These are phyloP conservation scores for Talaromyces islandicus DNA, from an alignment of 2,329 filamentous ascomycete genomes.

Conservation along the genomic window DNA sequence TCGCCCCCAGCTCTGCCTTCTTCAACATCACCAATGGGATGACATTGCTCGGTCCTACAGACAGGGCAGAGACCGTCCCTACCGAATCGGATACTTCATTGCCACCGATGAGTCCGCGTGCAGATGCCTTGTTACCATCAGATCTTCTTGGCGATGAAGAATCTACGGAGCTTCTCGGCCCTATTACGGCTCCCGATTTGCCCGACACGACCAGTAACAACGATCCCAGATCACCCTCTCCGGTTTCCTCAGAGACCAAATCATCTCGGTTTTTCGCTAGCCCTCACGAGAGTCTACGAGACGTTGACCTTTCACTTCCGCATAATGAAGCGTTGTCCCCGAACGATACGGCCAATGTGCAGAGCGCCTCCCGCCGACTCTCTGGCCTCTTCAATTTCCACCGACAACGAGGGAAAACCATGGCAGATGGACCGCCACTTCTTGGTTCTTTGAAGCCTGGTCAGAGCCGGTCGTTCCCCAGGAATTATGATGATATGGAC, in stretches of 20 bases:
- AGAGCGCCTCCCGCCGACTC: constrained; percentile 48
- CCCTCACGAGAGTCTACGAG: constrained; percentile 36
- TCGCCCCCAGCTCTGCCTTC: constrained; percentile 43
- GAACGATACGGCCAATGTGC: constrained; percentile 32
- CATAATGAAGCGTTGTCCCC: constrained; percentile 5
- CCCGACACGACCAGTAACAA: constrained; percentile 19
- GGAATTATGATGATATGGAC: constrained; percentile 48
- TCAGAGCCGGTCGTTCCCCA: constrained; percentile 60
- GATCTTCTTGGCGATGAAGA: constrained; percentile 55
- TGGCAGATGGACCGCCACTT: constrained; percentile 52
- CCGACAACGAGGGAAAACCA: constrained; percentile 56
- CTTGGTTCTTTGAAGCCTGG: constrained; percentile 54
- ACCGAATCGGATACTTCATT: constrained; percentile 51
- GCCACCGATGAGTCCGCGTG: constrained; percentile 59
- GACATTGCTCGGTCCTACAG: constrained; percentile 43
- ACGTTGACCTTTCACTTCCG: constrained; percentile 29
- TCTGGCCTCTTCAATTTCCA: constrained; percentile 53
- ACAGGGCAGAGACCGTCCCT: constrained; percentile 33
- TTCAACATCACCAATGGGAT: constrained; percentile 61
- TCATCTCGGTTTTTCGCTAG: constrained; percentile 42
- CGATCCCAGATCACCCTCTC: constrained; percentile 35
- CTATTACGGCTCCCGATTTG: constrained; percentile 17
- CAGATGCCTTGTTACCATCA: constrained; percentile 55
- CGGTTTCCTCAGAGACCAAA: constrained; percentile 38
- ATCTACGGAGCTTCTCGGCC: constrained; percentile 29